Evolutionary conservation across 257 asterid genomes (phyloP), one percentile per base, ranked within the genome.

Genomic region (Nicotiana otophora): DNA sequence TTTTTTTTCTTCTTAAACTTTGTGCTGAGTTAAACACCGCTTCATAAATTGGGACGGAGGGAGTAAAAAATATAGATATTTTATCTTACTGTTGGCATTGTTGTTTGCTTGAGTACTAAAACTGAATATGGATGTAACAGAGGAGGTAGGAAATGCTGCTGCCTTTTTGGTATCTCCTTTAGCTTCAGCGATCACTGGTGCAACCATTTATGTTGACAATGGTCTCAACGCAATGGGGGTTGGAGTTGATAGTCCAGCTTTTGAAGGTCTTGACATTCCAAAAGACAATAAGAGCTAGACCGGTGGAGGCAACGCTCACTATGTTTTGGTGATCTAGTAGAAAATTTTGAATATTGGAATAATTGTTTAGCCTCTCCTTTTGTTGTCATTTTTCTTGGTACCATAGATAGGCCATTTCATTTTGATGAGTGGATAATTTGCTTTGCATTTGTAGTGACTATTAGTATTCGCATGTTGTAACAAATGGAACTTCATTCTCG

Each of bases 211-310:
- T 30, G 97, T 91, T 10, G 97, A 93, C 83, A 92, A 92, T 36
- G 97, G 97, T 23, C 95, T 93, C 12, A 91, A 92, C 16, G 93
- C 97, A 0, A 92, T 93, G 97, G 96, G 96, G 68, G 96, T 93
- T 42, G 96, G 96, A 61, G 92, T 89, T 31, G 97, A 93, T 82
- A 93, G 97, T 89, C 97, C 96, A 0, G 90, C 86, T 7, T 92
- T 92, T 74, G 39, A 39, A 77, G 92, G 89, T 81, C 95, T 92
- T 68, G 88, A 90, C 86, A 86, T 91, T 81, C 94, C 95, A 66
- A 88, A 87, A 82, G 88, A 88, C 87, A 81, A 80, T 54, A 85
- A 89, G 86, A 87, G 89, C 83, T 90, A 82, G 83, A 83, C 3
- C 3, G 36, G 36, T 19, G 57, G 64, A 23, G 58, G 79, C 81